Conservation (phyloP, 1,284 basidiomycete genomes). For the Ganoderma lucidum region DNA sequence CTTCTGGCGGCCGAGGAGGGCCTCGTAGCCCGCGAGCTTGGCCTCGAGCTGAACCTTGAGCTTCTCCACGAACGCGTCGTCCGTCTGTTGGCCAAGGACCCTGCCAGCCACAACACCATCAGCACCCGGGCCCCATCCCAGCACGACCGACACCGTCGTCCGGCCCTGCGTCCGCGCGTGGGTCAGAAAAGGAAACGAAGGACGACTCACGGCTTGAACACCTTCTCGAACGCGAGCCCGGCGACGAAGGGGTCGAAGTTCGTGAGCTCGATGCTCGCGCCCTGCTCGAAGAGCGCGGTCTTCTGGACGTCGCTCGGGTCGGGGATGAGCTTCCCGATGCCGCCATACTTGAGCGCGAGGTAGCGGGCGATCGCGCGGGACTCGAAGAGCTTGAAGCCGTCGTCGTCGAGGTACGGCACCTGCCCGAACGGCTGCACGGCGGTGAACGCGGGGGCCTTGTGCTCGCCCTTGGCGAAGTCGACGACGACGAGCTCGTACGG, state of each 20-base stretch:
- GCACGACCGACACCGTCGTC: too few species aligned
- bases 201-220: conserved; percentile 53
- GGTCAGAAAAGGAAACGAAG: not conserved
- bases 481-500: conserved; percentile 56
- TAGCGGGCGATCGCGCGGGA: conserved; percentile 63
- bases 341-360: conserved; percentile 52
- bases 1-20: conserved; percentile 48
- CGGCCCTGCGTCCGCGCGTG: too few species aligned
- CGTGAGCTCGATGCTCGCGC: conserved; percentile 56
- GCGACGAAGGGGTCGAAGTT: conserved; percentile 59
- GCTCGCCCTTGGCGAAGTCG: conserved; percentile 52
- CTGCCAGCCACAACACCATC: not conserved
- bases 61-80: not conserved
- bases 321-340: conserved; percentile 47
- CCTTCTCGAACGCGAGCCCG: conserved; percentile 51
- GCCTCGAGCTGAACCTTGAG: not conserved
- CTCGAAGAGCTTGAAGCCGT: conserved; percentile 57
- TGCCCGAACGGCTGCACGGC: conserved; percentile 71
- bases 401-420: conserved; percentile 66
- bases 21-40: conserved; percentile 2
- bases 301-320: conserved; percentile 42
- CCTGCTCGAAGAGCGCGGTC: conserved; percentile 62
- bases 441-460: conserved; percentile 55
- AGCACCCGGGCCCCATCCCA: not conserved
- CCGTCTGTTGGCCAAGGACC: not conserved